Conservation (phyloP, 441 rosid species). For the Erodium moschatum region DNA sequence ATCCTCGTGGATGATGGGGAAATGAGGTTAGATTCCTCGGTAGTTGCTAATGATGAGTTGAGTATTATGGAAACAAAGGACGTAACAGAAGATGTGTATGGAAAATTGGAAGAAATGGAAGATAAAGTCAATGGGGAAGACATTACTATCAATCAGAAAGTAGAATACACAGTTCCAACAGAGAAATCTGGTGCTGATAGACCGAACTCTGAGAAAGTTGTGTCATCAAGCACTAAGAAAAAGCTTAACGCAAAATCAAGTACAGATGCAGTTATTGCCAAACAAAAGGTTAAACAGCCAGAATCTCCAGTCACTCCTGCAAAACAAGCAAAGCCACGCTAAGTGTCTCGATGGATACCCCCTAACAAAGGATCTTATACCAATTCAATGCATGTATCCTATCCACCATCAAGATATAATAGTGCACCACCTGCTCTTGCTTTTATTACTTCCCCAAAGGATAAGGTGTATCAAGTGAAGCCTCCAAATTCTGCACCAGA, state of each 20-base stretch:
- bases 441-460: constrained; percentile 38
- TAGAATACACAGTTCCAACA: constrained; percentile 28
- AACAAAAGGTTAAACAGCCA: constrained; percentile 52
- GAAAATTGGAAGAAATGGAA: constrained; percentile 23
- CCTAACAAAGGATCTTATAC: constrained; percentile 67
- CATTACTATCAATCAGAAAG: constrained; percentile 17
- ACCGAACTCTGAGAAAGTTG: constrained; percentile 39
- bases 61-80: constrained; percentile 30
- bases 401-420: constrained; percentile 67
- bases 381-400: constrained; percentile 68
- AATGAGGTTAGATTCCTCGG: constrained; percentile 25
- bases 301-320: constrained; percentile 43
- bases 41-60: constrained; percentile 27
- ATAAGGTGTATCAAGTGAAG: constrained; percentile 20
- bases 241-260: constrained; percentile 34
- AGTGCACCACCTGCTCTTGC: constrained; percentile 72
- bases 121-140: constrained; percentile 34
- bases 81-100: constrained; percentile 32
- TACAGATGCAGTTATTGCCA: constrained; percentile 38
- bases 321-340: constrained; percentile 63
- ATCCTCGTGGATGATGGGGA: constrained; percentile 74
- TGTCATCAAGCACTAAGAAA: constrained; percentile 41
- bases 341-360: constrained; percentile 76
- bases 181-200: constrained; percentile 32
- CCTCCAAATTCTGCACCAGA: no score